Evolutionary conservation across 2,329 filamentous ascomycete genomes (phyloP).

Genomic region (Endocalyx cinctus): DNA sequence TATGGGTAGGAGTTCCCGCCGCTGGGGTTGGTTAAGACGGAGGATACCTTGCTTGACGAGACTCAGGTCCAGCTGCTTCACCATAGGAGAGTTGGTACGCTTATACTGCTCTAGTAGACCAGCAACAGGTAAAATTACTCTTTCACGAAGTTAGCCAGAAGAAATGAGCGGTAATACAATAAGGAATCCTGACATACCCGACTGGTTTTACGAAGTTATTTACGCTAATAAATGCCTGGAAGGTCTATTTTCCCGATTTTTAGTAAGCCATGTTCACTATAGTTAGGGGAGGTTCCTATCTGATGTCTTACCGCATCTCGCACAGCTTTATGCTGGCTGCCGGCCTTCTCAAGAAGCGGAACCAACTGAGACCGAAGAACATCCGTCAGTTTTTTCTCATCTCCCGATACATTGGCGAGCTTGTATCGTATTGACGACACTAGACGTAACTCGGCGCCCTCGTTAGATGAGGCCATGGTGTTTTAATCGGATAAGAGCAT

Average conservation of each 20-base stretch:
- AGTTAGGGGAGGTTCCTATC: too few species aligned
- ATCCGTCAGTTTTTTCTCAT: conserved; percentile 76
- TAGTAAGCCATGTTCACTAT: too few species aligned
- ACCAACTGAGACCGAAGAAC: conserved; percentile 75
- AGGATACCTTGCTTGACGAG: conserved; percentile 79
- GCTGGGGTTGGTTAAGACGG: conserved; percentile 51
- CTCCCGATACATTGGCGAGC: conserved; percentile 52
- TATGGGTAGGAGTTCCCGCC: conserved; percentile 67
- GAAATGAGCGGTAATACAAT: too few species aligned
- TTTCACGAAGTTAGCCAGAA: conserved; percentile 19
- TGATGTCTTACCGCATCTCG: conserved; percentile 44
- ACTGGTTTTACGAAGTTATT: conserved; percentile 51
- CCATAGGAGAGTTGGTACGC: conserved; percentile 64
- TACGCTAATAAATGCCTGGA: conserved; percentile 46
- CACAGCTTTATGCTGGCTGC: conserved; percentile 74
- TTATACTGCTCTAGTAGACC: conserved; percentile 87
- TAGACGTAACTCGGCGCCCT: conserved; percentile 26
- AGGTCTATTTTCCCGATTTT: too few species aligned
- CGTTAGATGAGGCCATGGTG: conserved; percentile 24
- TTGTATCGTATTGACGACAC: conserved; percentile 29
- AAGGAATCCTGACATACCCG: conserved; percentile 33
- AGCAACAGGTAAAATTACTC: conserved; percentile 77
- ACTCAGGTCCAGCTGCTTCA: conserved; percentile 82
- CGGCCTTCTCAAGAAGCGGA: conserved; percentile 80
- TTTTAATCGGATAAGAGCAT: too few species aligned